Evolutionary conservation across 2,329 filamentous ascomycete species (phyloP), one percentile per base, ranked within the genome.

Genomic region (Lachnellula occidentalis): DNA sequence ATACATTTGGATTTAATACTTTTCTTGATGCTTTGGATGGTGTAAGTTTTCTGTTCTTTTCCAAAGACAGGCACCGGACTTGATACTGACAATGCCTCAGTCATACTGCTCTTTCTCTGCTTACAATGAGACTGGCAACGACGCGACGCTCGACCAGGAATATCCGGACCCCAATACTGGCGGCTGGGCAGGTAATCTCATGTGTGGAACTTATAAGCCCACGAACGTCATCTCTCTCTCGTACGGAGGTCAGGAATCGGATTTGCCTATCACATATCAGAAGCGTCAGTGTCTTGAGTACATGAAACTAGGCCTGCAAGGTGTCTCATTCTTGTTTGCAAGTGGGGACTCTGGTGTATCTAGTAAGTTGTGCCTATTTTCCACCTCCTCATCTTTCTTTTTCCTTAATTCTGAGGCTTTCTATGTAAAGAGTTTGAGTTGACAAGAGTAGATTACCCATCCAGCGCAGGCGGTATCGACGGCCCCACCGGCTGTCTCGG

Each of bases 171-270:
- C 73, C 73, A 17, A 31, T 0, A 49, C 11, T 34, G 56, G 53
- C 22, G 54, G 58, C 17, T 61, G 53, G 52, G 12, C 11, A 19
- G 59, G 59, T 3, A 3, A 1, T 66, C 67, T 71, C 11, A 71
- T 74, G 58, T 61, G 53, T 61, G 73, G 21, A 64, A 67, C n/a
- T 46, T 66, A 17, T 59, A 60, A 46, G 34, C 65, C n/a, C 75
- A 79, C 79, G 6, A 80, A 80, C 57, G 79, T 82, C 5, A 76
- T 81, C 58, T 75, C 73, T 36, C 76, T 83, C 59, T 78, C 75
- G 15, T 81, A 81, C 62, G 78, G 77, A 39, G 75, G 74, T 34
- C 72, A 75, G 45, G 80, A 84, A 67, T 68, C 71, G 9, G 75
- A 77, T 39, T 70, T 82, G 14, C 78, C 80, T 0, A 67, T 73